Percentiles rank a stretch among this genome's conserved stretches.
These are phyloP conservation scores for Aquilaria malaccensis DNA, from an alignment of 345 rosid genomes.

Conservation along the genomic window DNA sequence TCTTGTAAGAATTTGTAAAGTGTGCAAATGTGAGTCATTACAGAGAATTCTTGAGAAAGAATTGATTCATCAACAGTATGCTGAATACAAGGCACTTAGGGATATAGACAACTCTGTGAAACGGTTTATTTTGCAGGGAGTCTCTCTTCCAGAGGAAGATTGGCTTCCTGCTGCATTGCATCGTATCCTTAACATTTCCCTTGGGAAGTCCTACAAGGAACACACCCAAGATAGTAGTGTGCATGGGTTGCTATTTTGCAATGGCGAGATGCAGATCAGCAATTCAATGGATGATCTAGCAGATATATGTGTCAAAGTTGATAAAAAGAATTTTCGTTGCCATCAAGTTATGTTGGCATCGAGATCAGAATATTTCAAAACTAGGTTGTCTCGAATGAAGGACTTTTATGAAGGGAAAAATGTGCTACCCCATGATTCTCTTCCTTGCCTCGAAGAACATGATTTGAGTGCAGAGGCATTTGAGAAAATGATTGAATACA, in stretches of 20 bases:
- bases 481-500: slow-evolving; percentile 91
- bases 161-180: slow-evolving; percentile 81
- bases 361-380: slow-evolving; percentile 92
- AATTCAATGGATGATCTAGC: slow-evolving; percentile 56
- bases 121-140: slow-evolving; percentile 78
- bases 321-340: slow-evolving; percentile 55
- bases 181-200: slow-evolving; percentile 47
- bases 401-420: slow-evolving; percentile 59
- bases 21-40: slow-evolving; percentile 81
- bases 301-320: slow-evolving; percentile 82
- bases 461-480: slow-evolving; percentile 75
- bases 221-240: slow-evolving; percentile 19
- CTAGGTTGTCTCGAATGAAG: slow-evolving; percentile 69
- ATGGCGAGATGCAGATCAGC: slow-evolving; percentile 32
- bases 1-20: slow-evolving; percentile 84
- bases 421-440: slow-evolving; percentile 29
- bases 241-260: slow-evolving; percentile 28
- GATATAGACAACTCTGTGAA: slow-evolving; percentile 86
- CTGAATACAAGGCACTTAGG: slow-evolving; percentile 73
- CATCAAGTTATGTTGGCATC: slow-evolving; percentile 94
- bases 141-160: slow-evolving; percentile 78
- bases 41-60: slow-evolving; percentile 63
- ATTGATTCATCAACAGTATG: slow-evolving; percentile 68
- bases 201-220: slow-evolving; percentile 31
- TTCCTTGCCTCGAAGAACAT: slow-evolving; percentile 81